These are phyloP conservation scores for Hordeum marinum DNA, from an alignment of 176 grass and related monocot genomes.

Conservation along the genomic window DNA sequence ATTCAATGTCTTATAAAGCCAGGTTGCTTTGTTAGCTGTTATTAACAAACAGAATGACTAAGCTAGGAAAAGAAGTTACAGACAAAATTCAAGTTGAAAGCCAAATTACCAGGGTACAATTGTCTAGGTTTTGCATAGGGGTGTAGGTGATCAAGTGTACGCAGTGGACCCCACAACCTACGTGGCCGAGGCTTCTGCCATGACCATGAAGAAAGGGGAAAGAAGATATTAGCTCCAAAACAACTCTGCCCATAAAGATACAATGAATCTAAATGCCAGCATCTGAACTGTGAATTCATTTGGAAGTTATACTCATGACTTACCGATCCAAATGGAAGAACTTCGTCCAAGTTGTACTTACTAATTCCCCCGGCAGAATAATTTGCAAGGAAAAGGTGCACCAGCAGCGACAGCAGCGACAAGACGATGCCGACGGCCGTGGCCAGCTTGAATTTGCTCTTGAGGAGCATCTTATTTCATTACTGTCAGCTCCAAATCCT, in stretches of 20 bases:
- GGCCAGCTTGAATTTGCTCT: slow-evolving; percentile 91
- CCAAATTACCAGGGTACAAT: slow-evolving; percentile 55
- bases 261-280: not conserved
- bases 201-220: slow-evolving; percentile 8
- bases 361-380: slow-evolving; percentile 64
- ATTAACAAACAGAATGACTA: slow-evolving; percentile 7
- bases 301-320: not conserved
- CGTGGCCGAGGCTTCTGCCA: slow-evolving; percentile 56
- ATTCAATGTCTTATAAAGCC: not conserved
- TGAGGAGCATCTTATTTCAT: slow-evolving; percentile 90
- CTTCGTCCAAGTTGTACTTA: slow-evolving; percentile 55
- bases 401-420: slow-evolving; percentile 73
- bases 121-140: slow-evolving; percentile 62
- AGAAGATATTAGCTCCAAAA: slow-evolving; percentile 13
- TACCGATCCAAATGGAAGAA: slow-evolving; percentile 65
- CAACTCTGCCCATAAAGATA: not conserved
- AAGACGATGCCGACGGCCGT: slow-evolving; percentile 70
- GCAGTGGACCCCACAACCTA: slow-evolving; percentile 85
- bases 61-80: not conserved
- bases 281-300: not conserved
- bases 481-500: slow-evolving; percentile 36
- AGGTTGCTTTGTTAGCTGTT: not conserved
- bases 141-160: slow-evolving; percentile 57
- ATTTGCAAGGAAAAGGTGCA: slow-evolving; percentile 90
- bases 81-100: not conserved